Evolutionary conservation across 1,139 yeast genomes (phyloP).

Genomic region (Sugiyamaella novakii): DNA sequence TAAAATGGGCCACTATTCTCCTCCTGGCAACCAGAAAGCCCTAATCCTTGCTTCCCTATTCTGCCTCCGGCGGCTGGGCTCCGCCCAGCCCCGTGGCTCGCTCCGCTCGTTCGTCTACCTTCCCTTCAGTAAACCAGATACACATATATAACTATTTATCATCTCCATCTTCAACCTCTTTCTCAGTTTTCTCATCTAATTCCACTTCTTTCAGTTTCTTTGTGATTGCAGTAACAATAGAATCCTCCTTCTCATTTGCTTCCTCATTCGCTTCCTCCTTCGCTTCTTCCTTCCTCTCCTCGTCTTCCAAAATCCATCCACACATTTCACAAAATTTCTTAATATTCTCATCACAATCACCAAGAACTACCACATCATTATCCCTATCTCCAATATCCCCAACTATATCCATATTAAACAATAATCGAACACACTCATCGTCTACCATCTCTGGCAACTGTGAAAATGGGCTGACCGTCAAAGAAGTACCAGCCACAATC

Average conservation of each 20-base stretch:
- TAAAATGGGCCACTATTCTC: conserved; percentile 63
- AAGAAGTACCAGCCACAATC: conserved; percentile 88
- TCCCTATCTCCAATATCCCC: conserved; percentile 63
- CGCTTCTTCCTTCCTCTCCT: not conserved
- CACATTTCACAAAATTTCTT: conserved; percentile 53
- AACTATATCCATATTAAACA: conserved; percentile 74
- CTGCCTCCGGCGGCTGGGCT: conserved; percentile 13
- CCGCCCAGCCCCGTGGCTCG: conserved; percentile 5
- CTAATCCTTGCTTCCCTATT: not conserved
- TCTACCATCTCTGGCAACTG: conserved; percentile 69
- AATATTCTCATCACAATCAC: conserved; percentile 67
- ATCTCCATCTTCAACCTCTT: not conserved
- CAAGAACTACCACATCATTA: conserved; percentile 60
- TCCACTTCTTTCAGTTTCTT: conserved; percentile 1
- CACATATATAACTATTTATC: too few species aligned
- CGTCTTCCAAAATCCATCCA: conserved; percentile 56
- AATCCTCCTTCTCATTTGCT: not conserved
- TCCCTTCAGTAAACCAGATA: too few species aligned
- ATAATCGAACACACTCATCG: conserved; percentile 53
- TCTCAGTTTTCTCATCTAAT: not conserved
- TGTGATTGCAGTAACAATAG: not conserved
- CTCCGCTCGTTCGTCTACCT: too few species aligned
- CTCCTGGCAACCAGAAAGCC: conserved; percentile 44
- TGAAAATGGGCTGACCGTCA: conserved; percentile 90
- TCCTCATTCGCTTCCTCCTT: not conserved